Evolutionary conservation across 257 asterid species (phyloP).

Genomic region (Marsdenia floribunda): DNA sequence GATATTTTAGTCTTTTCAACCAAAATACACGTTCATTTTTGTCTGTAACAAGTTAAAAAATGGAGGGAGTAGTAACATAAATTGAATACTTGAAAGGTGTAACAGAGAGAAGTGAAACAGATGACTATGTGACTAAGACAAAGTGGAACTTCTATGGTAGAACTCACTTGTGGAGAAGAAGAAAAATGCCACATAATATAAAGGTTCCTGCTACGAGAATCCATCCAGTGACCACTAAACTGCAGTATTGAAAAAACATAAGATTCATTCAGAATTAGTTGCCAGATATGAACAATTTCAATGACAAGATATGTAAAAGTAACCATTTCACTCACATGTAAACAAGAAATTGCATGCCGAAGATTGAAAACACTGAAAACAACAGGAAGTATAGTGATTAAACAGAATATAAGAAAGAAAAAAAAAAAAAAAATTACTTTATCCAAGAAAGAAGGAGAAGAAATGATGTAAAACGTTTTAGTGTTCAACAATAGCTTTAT

Average conservation of each 20-base stretch:
- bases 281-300: neutral
- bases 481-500: neutral
- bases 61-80: too few relatives aligned
- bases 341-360: conserved; percentile 76
- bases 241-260: conserved; percentile 38
- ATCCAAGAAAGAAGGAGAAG: neutral
- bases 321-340: conserved; percentile 61
- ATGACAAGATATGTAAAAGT: conserved; percentile 4
- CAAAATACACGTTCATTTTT: too few relatives aligned
- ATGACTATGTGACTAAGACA: neutral
- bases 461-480: neutral
- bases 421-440: neutral
- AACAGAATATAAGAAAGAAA: conserved; percentile 4
- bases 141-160: neutral
- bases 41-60: too few relatives aligned
- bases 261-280: neutral
- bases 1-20: too few relatives aligned
- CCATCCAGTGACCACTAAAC: conserved; percentile 83
- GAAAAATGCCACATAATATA: conserved; percentile 77
- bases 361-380: conserved; percentile 69
- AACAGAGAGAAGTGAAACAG: neutral
- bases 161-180: conserved; percentile 80
- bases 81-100: neutral
- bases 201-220: conserved; percentile 83
- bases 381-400: conserved; percentile 17